Base-by-base conservation (phyloP, 495 filamentous ascomycete genomes). In the Chaetomium cochliodes region DNA sequence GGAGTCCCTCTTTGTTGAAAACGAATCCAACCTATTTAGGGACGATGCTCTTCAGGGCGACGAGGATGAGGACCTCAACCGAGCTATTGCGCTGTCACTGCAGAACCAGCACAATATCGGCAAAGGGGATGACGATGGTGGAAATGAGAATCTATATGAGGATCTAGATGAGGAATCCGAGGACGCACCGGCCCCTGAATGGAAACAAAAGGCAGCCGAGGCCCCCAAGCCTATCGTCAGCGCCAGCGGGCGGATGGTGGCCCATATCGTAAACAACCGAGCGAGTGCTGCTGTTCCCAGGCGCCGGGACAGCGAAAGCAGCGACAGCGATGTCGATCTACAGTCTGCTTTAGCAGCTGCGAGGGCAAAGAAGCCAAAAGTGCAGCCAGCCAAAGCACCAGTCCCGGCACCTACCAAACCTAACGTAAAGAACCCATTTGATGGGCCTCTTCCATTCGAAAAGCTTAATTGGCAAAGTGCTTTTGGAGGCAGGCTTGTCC, bases 371-470 rank as follows among this genome's bases (percentile, higher is more conserved):
- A 79, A 81, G 41, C 62, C 65, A 5, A 64, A 44, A 20, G 61
- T 56, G 30, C 62, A 59, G 59, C 60, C 68, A n/a, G 67, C 71
- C 7, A 49, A 70, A 22, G 69, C 57, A 37, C 41, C 68, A 12
- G 52, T 16, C 8, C 44, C 68, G 6, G 58, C 60, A 30, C 61
- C 61, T 41, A 0, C 58, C 47, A 65, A 51, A 7, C 55, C 62
- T n/a, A 60, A 52, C 47, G 77, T 79, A 39, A 79, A 79, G 62
- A 81, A 81, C 69, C 78, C 80, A 8, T 92, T 96, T 71, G 84
- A 84, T 69, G 93, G 93, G 0, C 91, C 93, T 2, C 77, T 98
- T 18, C 93, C 93, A 0, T 98, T 98, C 69, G 91, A 97, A 72
- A 90, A 88, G 52, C 79, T 98, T 1, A 84, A 91, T 70, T 84